Evolutionary conservation across 768 basidiomycete species (phyloP).

Genomic region (Naematelia encephala): DNA sequence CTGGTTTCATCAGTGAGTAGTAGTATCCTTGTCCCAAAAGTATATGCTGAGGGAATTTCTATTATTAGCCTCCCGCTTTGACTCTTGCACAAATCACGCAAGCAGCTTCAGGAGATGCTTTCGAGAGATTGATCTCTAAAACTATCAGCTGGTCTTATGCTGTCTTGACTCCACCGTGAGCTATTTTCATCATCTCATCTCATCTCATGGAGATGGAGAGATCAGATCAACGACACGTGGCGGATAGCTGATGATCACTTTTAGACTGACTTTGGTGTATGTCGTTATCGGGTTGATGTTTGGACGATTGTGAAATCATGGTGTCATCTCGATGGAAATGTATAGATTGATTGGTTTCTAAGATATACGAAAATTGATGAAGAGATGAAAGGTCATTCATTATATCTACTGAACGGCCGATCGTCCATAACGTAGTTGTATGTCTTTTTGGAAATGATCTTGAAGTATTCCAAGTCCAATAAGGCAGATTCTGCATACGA

Average conservation of each 20-base stretch:
- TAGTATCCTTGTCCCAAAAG: not conserved
- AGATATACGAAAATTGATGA: too few relatives aligned
- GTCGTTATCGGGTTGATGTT: slow-evolving; percentile 67
- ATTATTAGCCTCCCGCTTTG: slow-evolving; percentile 78
- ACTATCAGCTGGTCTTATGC: slow-evolving; percentile 95
- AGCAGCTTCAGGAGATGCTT: slow-evolving; percentile 77
- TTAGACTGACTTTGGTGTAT: slow-evolving; percentile 63
- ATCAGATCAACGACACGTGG: not conserved
- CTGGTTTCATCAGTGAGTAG: slow-evolving; percentile 61
- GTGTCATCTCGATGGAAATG: too few relatives aligned
- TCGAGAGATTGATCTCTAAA: slow-evolving; percentile 82
- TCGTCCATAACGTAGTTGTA: too few relatives aligned
- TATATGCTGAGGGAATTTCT: too few relatives aligned
- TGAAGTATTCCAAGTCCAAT: too few relatives aligned
- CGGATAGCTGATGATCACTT: slow-evolving; percentile 11
- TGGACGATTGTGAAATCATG: slow-evolving; percentile 38
- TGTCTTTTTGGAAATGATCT: too few relatives aligned
- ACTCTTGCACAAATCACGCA: slow-evolving; percentile 78
- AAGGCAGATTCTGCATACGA: too few relatives aligned
- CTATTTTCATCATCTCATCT: slow-evolving; percentile 1
- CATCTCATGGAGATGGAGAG: not conserved
- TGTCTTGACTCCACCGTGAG: slow-evolving; percentile 71
- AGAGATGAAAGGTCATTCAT: too few relatives aligned
- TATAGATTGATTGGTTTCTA: too few relatives aligned
- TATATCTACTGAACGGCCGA: too few relatives aligned